phyloP scores from a whole-genome alignment of 768 basidiomycete species.

The Solioccasus polychromus region DNA sequence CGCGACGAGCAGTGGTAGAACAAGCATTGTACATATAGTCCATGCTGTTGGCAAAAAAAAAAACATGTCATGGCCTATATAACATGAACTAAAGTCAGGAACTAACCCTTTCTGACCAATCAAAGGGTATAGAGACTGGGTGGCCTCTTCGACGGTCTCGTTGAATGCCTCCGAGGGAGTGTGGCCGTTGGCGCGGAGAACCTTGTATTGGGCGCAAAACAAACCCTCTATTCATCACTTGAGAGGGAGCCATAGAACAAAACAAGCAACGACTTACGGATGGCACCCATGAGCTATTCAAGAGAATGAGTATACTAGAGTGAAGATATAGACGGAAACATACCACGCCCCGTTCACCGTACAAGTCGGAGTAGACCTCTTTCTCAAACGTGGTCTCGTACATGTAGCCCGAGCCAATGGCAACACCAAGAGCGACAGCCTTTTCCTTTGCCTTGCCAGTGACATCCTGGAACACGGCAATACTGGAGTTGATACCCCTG shows the following conservation, averaged over 20 bases:
- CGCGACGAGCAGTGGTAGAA: slow-evolving; percentile 98
- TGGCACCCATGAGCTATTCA: slow-evolving; percentile 89
- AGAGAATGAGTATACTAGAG: slow-evolving; percentile 4
- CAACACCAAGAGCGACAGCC: slow-evolving; percentile 92
- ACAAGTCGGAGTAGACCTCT: slow-evolving; percentile 99
- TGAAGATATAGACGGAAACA: slow-evolving; percentile 34
- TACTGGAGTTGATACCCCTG: slow-evolving; percentile 92
- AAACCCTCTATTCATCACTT: slow-evolving; percentile 69
- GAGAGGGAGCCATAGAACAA: slow-evolving; percentile 1
- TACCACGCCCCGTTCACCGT: slow-evolving; percentile 99
- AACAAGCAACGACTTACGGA: slow-evolving; percentile 59
- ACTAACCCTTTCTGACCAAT: slow-evolving; percentile 90
- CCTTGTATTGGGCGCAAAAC: slow-evolving; percentile 98
- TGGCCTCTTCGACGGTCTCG: slow-evolving; percentile 99
- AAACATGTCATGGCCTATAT: background rate
- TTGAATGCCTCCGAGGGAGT: slow-evolving; percentile 98
- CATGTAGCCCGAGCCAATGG: slow-evolving; percentile 93
- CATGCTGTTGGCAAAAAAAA: slow-evolving; percentile 54
- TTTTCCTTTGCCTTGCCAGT: slow-evolving; percentile 98
- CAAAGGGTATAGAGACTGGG: slow-evolving; percentile 95
- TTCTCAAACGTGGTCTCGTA: slow-evolving; percentile 99
- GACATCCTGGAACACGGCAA: slow-evolving; percentile 97
- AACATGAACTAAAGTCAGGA: background rate
- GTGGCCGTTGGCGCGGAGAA: slow-evolving; percentile 95
- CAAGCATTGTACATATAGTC: slow-evolving; percentile 99